Conservation (phyloP, 306 rosid species). For the Hippophae tibetana region DNA sequence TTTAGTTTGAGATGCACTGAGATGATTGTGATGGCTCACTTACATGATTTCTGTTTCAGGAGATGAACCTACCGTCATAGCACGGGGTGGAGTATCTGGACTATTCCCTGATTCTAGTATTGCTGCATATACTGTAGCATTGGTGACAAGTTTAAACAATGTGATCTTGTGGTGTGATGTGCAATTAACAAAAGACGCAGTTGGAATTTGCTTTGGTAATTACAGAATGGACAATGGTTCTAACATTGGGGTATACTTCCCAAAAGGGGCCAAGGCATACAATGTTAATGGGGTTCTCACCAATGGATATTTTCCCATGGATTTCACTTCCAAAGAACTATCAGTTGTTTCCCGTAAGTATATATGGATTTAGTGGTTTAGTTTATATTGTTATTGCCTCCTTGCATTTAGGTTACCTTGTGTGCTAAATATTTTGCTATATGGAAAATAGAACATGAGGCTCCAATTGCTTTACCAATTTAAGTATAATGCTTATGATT, state of each 20-base stretch:
- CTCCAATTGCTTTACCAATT: background rate
- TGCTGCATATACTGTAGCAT: conserved; percentile 31
- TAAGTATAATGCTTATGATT: background rate
- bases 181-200: conserved; percentile 67
- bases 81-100: conserved; percentile 90
- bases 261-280: conserved; percentile 19
- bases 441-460: background rate
- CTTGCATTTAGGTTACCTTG: background rate
- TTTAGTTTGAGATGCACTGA: no score
- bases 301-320: conserved; percentile 47
- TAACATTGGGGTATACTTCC: accelerated
- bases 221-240: conserved; percentile 43
- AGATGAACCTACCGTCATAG: conserved; percentile 48
- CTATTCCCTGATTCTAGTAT: conserved; percentile 65
- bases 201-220: conserved; percentile 60
- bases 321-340: conserved; percentile 41
- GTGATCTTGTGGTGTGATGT: conserved; percentile 69
- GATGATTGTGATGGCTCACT: background rate
- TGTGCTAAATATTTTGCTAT: background rate
- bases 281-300: conserved; percentile 33
- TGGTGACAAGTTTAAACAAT: conserved; percentile 1
- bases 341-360: conserved; percentile 40
- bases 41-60: conserved; percentile 32
- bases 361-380: background rate
- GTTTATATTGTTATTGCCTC: background rate